Evolutionary conservation across 352 stramenopile species (phyloP).

Genomic region (Globisporangium carolinianum): DNA sequence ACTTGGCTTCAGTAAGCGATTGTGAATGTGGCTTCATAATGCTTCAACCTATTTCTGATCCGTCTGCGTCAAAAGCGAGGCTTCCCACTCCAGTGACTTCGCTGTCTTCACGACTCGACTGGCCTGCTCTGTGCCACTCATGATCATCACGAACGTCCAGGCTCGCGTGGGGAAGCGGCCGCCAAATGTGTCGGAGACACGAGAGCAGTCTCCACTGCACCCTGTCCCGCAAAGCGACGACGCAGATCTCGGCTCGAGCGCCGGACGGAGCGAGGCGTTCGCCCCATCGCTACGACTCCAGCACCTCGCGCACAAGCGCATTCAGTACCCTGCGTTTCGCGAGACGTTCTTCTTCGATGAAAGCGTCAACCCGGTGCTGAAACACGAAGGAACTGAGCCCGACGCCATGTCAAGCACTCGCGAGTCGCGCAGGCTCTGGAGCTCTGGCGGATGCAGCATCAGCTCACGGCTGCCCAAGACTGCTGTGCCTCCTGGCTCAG

Average conservation of each 20-base stretch:
- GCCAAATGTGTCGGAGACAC: not conserved
- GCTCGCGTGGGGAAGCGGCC: not conserved
- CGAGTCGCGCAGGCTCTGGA: conserved; percentile 50
- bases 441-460: conserved; percentile 32
- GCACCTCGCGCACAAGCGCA: conserved; percentile 10
- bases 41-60: no score
- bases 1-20: no score
- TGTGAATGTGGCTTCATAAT: no score
- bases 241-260: not conserved
- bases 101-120: no score
- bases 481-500: conserved; percentile 41
- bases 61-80: no score
- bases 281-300: conserved; percentile 1
- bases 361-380: conserved; percentile 37
- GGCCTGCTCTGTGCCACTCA: not conserved
- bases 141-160: conserved; percentile 12
- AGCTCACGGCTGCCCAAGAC: conserved; percentile 47
- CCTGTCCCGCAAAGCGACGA: no score
- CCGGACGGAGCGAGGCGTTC: not conserved
- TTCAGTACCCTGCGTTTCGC: conserved; percentile 48
- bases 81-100: no score
- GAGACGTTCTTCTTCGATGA: conserved; percentile 59
- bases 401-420: conserved; percentile 24
- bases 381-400: conserved; percentile 25
- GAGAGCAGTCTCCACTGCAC: not conserved